Evolutionary conservation across 208 protist genomes (phyloP), one percentile per base, ranked within the genome.

Genomic region (Angomonas ambiguus): DNA sequence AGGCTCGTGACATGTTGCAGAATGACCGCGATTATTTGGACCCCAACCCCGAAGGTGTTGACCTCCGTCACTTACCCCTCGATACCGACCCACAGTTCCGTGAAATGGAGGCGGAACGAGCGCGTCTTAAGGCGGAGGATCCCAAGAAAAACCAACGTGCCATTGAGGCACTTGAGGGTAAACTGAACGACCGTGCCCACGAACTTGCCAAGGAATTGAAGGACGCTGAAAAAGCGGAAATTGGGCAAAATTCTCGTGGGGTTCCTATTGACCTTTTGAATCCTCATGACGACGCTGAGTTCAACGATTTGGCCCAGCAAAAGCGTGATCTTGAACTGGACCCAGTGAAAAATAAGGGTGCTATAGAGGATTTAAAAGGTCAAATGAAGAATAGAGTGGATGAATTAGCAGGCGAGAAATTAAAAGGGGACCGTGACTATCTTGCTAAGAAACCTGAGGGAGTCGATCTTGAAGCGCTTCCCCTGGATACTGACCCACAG

Each of bases 21-120:
- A 66, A 67, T 25, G 88, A 94, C 61, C 85, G 88, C 34, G 81
- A 58, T 57, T 92, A 87, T 66, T 72, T 94, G 6, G 77, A 92
- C n/a, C 66, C 62, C 22, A 48, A 69, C 11, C 83, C 85, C 27
- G 77, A 91, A 58, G 89, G 84, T 4, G 85, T 95, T 11, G 78
- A 73, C 22, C 69, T 91, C 20, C 51, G 53, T 18, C 62, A 87
- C 58, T 38, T 95, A 3, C 82, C 89, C 24, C 67, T 95, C 18
- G 75, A 85, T 74, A 62, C 51, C n/a, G 89, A 95, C 71, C 31
- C 65, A 24, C 63, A 69, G 30, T 93, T 95, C 74, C 89, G 74
- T 49, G 58, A 74, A 24, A 60, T 91, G 51, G 86, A 93, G 75
- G 62, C 70, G 4, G 70, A 86, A 68, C 77, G 84, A 49, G 82